Conservation (phyloP, 768 basidiomycete species). For the Pulveroboletus sp. region DNA sequence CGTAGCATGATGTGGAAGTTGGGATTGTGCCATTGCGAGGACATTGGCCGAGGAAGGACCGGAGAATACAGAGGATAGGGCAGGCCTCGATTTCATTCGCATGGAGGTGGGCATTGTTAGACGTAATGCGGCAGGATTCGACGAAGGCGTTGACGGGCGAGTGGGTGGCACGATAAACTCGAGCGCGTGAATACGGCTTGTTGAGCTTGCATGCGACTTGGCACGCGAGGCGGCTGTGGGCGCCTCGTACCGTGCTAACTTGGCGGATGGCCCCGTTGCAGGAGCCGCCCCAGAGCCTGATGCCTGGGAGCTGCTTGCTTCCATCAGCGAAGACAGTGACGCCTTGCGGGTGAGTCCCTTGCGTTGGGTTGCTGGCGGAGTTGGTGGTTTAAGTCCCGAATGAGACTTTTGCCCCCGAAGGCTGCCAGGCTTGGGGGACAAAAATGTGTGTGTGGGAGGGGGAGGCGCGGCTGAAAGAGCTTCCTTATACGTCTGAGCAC, state of each 20-base stretch:
- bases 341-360: constrained; percentile 66
- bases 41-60: constrained; percentile 34
- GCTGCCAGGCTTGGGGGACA: constrained; percentile 65
- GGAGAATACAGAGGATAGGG: constrained; percentile 74
- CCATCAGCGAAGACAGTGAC: constrained; percentile 71
- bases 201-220: constrained; percentile 62
- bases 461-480: constrained; percentile 48
- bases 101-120: constrained; percentile 86
- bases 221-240: constrained; percentile 81
- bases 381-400: constrained; percentile 72
- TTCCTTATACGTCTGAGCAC: constrained; percentile 57
- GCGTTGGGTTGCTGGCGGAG: constrained; percentile 59
- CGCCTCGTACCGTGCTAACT: constrained; percentile 59
- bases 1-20: constrained; percentile 42
- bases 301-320: constrained; percentile 51
- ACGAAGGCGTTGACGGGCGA: constrained; percentile 74
- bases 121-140: constrained; percentile 70
- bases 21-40: constrained; percentile 20
- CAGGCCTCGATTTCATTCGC: constrained; percentile 66
- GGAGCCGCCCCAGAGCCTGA: constrained; percentile 45
- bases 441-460: constrained; percentile 50
- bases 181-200: constrained; percentile 50
- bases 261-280: constrained; percentile 33
- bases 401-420: constrained; percentile 83
- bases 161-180: constrained; percentile 74